A percentile compares a stretch with the other conserved stretches of the same genome.
Evolutionary conservation across 1,139 yeast genomes (phyloP).

Genomic region (Kodamaea ohmeri): DNA sequence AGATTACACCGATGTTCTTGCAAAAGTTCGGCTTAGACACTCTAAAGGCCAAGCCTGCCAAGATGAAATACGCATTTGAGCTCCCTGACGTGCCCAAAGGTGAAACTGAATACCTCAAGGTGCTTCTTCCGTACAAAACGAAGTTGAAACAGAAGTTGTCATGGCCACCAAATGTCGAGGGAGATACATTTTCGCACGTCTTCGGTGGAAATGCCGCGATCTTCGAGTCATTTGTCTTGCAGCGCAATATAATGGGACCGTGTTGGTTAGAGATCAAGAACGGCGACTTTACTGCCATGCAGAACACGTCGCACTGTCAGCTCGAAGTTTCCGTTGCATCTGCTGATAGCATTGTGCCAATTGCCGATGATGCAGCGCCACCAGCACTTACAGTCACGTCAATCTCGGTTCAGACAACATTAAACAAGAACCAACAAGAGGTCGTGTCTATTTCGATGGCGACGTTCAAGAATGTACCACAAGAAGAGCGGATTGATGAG

Average conservation of each 20-base stretch:
- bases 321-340: constrained; percentile 62
- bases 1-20: constrained; percentile 64
- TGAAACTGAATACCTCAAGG: constrained; percentile 77
- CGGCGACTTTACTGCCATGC: constrained; percentile 58
- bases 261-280: constrained; percentile 83
- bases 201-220: constrained; percentile 76
- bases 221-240: constrained; percentile 84
- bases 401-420: constrained; percentile 73
- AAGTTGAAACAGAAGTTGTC: constrained; percentile 47
- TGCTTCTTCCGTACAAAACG: constrained; percentile 68
- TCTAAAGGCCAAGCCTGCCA: constrained; percentile 68
- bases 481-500: constrained; percentile 67
- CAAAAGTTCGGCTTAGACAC: constrained; percentile 59
- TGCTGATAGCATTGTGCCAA: constrained; percentile 50
- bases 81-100: constrained; percentile 75
- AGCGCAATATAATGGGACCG: constrained; percentile 91
- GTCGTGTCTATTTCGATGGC: constrained; percentile 80
- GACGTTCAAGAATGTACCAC: constrained; percentile 61
- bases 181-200: constrained; percentile 73
- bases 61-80: constrained; percentile 86
- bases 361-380: constrained; percentile 52
- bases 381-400: constrained; percentile 64
- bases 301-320: constrained; percentile 77
- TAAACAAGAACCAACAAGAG: constrained; percentile 83
- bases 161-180: constrained; percentile 64